Percentiles rank a stretch among this genome's conserved stretches.
Conservation (phyloP, 768 basidiomycete species). For the Rhodotorula graminis region DNA sequence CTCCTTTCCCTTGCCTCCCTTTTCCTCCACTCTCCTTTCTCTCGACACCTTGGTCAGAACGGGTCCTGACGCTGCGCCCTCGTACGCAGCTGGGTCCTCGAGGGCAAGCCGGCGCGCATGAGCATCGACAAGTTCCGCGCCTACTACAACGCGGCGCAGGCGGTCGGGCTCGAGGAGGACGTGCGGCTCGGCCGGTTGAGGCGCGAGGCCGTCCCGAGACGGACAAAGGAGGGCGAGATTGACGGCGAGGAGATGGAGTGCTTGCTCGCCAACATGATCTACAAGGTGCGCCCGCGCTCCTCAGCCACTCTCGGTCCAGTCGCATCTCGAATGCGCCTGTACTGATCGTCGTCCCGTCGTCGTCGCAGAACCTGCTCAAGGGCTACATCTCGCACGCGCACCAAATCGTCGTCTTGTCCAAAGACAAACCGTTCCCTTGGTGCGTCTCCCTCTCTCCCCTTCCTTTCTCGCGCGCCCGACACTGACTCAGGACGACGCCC, state of each 20-base stretch:
- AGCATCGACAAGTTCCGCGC: conserved; percentile 68
- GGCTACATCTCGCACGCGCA: conserved; percentile 96
- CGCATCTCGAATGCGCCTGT: background rate
- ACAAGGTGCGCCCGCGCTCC: conserved; percentile 53
- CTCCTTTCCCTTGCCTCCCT: background rate
- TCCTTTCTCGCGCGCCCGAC: background rate
- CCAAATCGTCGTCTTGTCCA: conserved; percentile 87
- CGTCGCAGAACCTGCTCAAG: conserved; percentile 64
- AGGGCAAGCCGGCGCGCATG: conserved; percentile 68
- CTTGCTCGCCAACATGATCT: conserved; percentile 80
- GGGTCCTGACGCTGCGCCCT: background rate
- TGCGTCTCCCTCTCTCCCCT: background rate
- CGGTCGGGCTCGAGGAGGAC: conserved; percentile 52
- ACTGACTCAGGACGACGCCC: background rate
- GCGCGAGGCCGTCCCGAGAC: conserved; percentile 51
- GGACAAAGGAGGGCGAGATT: conserved; percentile 48
- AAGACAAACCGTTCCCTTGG: conserved; percentile 51
- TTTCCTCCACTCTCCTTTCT: too few relatives aligned
- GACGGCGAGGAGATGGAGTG: conserved; percentile 70
- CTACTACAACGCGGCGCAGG: conserved; percentile 17
- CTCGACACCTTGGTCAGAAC: too few relatives aligned
- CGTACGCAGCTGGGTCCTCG: conserved; percentile 66
- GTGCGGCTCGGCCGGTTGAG: conserved; percentile 49
- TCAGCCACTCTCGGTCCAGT: background rate
- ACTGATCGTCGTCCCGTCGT: too few relatives aligned